Evolutionary conservation across 345 rosid genomes (phyloP).

Genomic region (Cardiospermum halicacabum): DNA sequence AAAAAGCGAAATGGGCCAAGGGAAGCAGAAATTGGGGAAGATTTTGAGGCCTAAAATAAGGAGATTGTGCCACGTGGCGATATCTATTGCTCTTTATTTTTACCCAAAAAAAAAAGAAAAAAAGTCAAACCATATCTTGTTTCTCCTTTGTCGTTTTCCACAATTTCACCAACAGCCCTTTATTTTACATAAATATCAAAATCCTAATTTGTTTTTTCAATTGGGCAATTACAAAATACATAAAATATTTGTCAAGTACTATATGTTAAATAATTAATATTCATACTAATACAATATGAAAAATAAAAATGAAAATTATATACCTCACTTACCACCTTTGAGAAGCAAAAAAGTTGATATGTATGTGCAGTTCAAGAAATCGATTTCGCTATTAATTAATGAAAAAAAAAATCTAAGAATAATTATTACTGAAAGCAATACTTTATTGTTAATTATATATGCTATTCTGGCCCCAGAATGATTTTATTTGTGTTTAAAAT

Average conservation of each 20-base stretch:
- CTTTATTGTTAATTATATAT: not conserved
- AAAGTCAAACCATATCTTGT: not conserved
- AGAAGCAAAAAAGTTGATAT: not conserved
- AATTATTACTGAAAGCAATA: not conserved
- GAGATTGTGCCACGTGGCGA: constrained; percentile 3
- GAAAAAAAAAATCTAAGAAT: not conserved
- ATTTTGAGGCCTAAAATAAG: not conserved
- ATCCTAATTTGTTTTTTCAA: not conserved
- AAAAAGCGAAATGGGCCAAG: not conserved
- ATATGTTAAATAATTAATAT: no score
- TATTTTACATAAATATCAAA: not conserved
- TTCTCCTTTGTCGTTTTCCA: not conserved
- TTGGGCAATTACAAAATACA: no score
- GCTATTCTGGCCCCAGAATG: no score
- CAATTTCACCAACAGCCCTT: not conserved
- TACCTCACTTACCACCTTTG: not conserved
- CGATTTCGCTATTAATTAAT: not conserved
- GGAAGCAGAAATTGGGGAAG: not conserved
- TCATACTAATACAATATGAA: no score
- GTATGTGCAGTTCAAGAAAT: not conserved
- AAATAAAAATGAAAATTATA: no score
- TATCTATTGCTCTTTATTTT: not conserved
- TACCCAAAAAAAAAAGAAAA: no score
- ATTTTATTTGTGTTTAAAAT: no score
- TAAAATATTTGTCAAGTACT: no score